Conservation (phyloP, 805 yeast genomes). For the Wickerhamomyces hampshirensis region DNA sequence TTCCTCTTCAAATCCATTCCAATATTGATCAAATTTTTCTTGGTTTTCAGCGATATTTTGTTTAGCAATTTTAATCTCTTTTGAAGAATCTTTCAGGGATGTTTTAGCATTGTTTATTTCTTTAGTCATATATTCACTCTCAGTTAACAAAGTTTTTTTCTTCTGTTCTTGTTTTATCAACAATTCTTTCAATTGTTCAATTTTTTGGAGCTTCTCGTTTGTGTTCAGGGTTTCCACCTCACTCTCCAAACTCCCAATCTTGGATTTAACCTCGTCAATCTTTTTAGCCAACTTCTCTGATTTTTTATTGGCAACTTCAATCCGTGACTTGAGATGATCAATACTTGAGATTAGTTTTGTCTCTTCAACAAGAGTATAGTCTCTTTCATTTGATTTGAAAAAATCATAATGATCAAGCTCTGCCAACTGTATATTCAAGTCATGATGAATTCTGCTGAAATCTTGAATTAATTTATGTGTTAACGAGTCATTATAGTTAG, state of each 20-base stretch:
- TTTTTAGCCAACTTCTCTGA: conserved; percentile 24
- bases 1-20: conserved; percentile 15
- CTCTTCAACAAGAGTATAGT: conserved; percentile 39
- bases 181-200: conserved; percentile 42
- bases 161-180: conserved; percentile 39
- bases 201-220: conserved; percentile 22
- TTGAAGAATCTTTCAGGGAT: conserved; percentile 42
- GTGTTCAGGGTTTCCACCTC: conserved; percentile 26
- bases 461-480: conserved; percentile 63
- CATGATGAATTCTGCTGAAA: conserved; percentile 43
- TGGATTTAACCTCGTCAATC: conserved; percentile 22
- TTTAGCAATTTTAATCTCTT: conserved; percentile 24
- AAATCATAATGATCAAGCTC: conserved; percentile 43
- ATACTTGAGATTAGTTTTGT: conserved; percentile 43
- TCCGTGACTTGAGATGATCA: conserved; percentile 31
- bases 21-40: conserved; percentile 13
- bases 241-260: conserved; percentile 25
- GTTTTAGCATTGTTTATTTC: conserved; percentile 52
- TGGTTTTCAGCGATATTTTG: conserved; percentile 9
- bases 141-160: conserved; percentile 46
- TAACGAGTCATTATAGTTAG: conserved; percentile 37
- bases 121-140: conserved; percentile 55
- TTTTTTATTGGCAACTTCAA: conserved; percentile 28
- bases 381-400: conserved; percentile 38
- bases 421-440: conserved; percentile 36